A percentile compares a stretch with the other conserved stretches of the same genome.
Conservation (phyloP, 2,329 filamentous ascomycete species). For the Mollisiaceae sp. region DNA sequence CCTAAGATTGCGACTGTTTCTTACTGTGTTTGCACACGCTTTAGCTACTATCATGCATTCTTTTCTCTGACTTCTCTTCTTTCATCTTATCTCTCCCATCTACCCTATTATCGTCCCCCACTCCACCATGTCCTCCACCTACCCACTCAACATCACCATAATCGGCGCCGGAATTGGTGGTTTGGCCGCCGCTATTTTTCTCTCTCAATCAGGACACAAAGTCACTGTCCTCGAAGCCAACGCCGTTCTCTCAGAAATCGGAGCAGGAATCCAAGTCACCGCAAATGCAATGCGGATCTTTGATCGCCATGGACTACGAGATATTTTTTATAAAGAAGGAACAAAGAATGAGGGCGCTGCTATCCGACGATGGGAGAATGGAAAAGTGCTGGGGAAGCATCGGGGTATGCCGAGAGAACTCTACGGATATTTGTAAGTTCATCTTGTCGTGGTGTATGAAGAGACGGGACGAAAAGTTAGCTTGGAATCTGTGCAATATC, state of each 20-base stretch:
- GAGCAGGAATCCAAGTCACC: constrained; percentile 20
- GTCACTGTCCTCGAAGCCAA: constrained; percentile 24
- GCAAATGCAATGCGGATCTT: constrained; percentile 21
- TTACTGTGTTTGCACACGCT: background rate
- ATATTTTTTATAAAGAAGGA: constrained; percentile 13
- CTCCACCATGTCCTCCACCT: background rate
- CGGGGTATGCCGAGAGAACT: constrained; percentile 7
- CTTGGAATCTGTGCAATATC: background rate
- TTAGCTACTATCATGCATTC: background rate
- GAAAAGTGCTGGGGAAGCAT: constrained; percentile 15
- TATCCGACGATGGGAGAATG: constrained; percentile 15
- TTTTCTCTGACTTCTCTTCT: background rate
- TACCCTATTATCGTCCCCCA: background rate
- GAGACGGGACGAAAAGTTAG: background rate
- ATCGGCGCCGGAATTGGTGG: constrained; percentile 54
- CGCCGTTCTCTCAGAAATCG: constrained; percentile 13
- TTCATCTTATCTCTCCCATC: background rate
- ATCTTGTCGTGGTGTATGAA: background rate
- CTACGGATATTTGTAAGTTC: constrained; percentile 15
- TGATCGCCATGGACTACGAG: constrained; percentile 11
- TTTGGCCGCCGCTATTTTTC: constrained; percentile 54
- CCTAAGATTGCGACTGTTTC: too few species aligned
- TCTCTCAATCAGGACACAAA: constrained; percentile 24
- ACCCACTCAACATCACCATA: constrained; percentile 20
- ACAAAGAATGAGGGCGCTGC: constrained; percentile 12